Conservation (phyloP, 2,329 filamentous ascomycete genomes). For the Fusarium sp. region DNA sequence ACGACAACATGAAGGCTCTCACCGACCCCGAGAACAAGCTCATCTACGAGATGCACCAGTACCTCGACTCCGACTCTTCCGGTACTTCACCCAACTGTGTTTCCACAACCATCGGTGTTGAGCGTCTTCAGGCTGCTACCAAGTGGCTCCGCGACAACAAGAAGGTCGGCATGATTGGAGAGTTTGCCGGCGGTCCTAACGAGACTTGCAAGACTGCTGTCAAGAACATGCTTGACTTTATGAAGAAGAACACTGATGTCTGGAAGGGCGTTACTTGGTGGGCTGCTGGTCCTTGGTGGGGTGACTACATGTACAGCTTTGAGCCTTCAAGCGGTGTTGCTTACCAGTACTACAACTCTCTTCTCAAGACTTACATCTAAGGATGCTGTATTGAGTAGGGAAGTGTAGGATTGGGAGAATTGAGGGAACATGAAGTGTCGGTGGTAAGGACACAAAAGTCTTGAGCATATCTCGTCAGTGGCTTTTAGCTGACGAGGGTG, state of each 20-base stretch:
- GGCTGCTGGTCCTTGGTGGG: conserved; percentile 71
- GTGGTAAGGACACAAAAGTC: background rate
- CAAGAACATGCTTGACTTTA: conserved; percentile 61
- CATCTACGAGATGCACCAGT: conserved; percentile 70
- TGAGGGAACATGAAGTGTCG: accelerated
- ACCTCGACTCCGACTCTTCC: conserved; percentile 66
- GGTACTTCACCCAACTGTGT: conserved; percentile 62
- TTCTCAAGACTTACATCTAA: conserved; percentile 39
- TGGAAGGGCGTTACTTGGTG: conserved; percentile 70
- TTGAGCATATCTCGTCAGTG: accelerated
- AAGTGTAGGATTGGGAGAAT: accelerated
- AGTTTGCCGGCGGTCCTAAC: conserved; percentile 67
- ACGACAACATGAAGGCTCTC: conserved; percentile 55
- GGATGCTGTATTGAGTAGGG: too few species aligned
- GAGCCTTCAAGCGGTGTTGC: conserved; percentile 59
- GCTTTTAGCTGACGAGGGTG: accelerated
- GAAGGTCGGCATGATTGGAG: conserved; percentile 66
- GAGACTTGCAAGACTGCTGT: conserved; percentile 63
- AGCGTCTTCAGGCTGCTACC: conserved; percentile 62
- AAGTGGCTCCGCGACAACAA: conserved; percentile 65
- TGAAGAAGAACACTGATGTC: conserved; percentile 66
- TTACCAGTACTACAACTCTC: conserved; percentile 50
- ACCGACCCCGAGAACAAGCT: conserved; percentile 63
- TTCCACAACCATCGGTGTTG: conserved; percentile 59
- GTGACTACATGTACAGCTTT: conserved; percentile 59